A percentile compares a stretch with the other conserved stretches of the same genome.
Evolutionary conservation across 2,329 filamentous ascomycete genomes (phyloP).

Genomic region (Claviceps digitariae): DNA sequence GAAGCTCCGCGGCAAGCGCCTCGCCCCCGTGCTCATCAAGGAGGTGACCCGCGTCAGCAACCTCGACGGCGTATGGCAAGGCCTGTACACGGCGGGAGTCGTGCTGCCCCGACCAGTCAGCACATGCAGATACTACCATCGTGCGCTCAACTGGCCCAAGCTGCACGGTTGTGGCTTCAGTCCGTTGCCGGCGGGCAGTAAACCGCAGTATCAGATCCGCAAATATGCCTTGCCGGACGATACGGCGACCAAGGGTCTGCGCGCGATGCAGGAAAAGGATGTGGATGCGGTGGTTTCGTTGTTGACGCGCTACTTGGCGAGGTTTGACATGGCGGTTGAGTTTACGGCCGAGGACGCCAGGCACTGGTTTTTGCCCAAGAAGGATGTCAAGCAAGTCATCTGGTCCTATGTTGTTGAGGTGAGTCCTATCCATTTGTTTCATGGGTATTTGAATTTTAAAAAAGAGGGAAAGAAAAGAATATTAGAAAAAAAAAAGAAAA

Average conservation of each 20-base stretch:
- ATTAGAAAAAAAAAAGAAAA: too few relatives aligned
- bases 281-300: constrained; percentile 61
- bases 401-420: constrained; percentile 89
- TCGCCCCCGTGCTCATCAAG: constrained; percentile 91
- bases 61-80: constrained; percentile 75
- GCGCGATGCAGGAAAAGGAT: constrained; percentile 69
- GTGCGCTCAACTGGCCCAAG: constrained; percentile 90
- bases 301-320: constrained; percentile 61
- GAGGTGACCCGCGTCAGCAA: constrained; percentile 93
- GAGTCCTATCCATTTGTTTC: constrained; percentile 9
- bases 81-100: constrained; percentile 87
- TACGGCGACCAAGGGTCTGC: constrained; percentile 61
- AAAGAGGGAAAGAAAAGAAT: too few relatives aligned
- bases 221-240: constrained; percentile 71
- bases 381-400: constrained; percentile 61
- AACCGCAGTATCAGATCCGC: constrained; percentile 70
- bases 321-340: constrained; percentile 73
- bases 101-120: constrained; percentile 84
- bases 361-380: constrained; percentile 72
- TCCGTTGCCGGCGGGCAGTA: constrained; percentile 69
- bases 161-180: constrained; percentile 92
- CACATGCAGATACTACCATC: constrained; percentile 91
- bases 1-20: constrained; percentile 84
- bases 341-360: constrained; percentile 69
- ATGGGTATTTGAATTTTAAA: too few relatives aligned